Evolutionary conservation across 768 basidiomycete species (phyloP).

Genomic region (Strobilomyces confusus): DNA sequence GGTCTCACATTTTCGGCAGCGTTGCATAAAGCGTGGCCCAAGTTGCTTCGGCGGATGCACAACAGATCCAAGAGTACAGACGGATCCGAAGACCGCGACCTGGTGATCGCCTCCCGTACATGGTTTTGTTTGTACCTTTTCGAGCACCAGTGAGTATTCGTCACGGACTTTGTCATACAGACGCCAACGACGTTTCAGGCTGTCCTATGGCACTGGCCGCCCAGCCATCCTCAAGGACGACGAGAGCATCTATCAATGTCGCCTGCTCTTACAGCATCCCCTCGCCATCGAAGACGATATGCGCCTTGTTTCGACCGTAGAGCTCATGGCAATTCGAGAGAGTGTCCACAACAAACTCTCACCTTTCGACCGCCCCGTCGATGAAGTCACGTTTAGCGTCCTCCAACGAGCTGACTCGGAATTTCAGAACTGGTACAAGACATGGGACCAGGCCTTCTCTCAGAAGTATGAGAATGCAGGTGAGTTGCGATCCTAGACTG

Average conservation of each 20-base stretch:
- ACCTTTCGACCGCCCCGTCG: slow-evolving; percentile 74
- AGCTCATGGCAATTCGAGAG: slow-evolving; percentile 87
- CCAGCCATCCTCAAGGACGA: slow-evolving; percentile 92
- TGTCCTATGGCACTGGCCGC: slow-evolving; percentile 93
- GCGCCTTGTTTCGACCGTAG: slow-evolving; percentile 91
- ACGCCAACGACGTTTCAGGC: slow-evolving; percentile 41
- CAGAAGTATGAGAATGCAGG: slow-evolving; percentile 81
- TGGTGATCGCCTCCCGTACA: slow-evolving; percentile 78
- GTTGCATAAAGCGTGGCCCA: slow-evolving; percentile 90
- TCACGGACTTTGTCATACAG: not conserved
- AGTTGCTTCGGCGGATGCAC: slow-evolving; percentile 74
- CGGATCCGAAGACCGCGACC: slow-evolving; percentile 62
- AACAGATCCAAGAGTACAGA: slow-evolving; percentile 47
- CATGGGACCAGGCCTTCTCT: slow-evolving; percentile 78
- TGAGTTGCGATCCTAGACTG: slow-evolving; percentile 29
- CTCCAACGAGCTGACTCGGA: slow-evolving; percentile 71
- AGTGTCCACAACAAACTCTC: slow-evolving; percentile 78
- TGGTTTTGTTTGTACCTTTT: slow-evolving; percentile 95
- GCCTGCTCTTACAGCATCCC: slow-evolving; percentile 79
- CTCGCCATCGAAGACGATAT: slow-evolving; percentile 90
- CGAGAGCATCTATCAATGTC: slow-evolving; percentile 81
- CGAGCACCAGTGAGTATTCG: slow-evolving; percentile 77
- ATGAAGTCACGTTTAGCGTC: slow-evolving; percentile 65
- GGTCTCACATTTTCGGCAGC: slow-evolving; percentile 40
- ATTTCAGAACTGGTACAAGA: slow-evolving; percentile 78